Evolutionary conservation across 208 protist species (phyloP), one percentile per base, ranked within the genome.

Genomic region (Strigomonas culicis): DNA sequence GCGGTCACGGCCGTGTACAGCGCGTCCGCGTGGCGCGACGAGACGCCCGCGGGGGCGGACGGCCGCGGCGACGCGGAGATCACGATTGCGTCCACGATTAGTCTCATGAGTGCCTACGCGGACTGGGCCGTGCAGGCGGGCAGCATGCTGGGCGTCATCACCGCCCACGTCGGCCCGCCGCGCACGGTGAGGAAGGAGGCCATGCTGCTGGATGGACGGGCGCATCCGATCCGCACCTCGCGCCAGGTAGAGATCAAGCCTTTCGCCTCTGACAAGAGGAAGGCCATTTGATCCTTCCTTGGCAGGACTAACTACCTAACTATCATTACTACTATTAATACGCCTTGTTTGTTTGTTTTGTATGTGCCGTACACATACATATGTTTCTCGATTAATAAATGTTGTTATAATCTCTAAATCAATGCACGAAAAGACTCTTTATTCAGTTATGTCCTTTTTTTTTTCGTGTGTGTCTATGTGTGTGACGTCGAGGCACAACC

Each of bases 211-310:
- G 75, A 86, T 53, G 84, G 86, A 31, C 59, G 58, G 24, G 72
- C 86, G 1, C 85, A 90, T 51, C 70, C 72, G 10, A 93, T 95
- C 31, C 36, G 60, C 19, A 88, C 82, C 0, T 84, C 81, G 24
- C 77, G 84, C 13, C 67, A 74, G 44, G 78, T 92, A 47, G 78
- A 95, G 22, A 95, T 95, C 51, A 75, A 68, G 36, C 70, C 74
- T 0, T 43, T 93, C 39, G 34, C 53, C 4, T 68, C 85, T 6
- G 27, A 49, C 28, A 43, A 19, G 6, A 1, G 0, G 50, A 30
- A 60, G 53, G 41, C 31, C 36, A 21, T 24, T 41, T 1, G 27
- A 49, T 34, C 64, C 46, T 0, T 56, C 43, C 0, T 17, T 3
- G 4, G 25, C 63, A 10, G 52, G 51, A 3, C 52, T n/a, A n/a